Evolutionary conservation across 2,329 filamentous ascomycete species (phyloP).

Genomic region (Neofusicoccum umdonicola): DNA sequence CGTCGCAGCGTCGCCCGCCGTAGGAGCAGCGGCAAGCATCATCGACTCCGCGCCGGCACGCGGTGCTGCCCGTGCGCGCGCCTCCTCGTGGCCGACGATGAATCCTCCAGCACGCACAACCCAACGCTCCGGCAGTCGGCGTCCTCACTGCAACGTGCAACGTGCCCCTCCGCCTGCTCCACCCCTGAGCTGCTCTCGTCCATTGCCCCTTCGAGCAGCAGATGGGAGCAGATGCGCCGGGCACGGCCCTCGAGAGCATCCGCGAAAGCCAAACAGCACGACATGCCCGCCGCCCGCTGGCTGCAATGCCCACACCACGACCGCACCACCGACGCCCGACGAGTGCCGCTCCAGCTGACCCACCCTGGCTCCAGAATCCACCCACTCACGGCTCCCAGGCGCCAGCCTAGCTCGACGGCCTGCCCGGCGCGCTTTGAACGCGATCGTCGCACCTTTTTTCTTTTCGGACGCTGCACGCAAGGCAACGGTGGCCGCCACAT

Average conservation of each 20-base stretch:
- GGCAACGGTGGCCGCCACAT: neutral
- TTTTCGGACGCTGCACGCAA: conserved; percentile 4
- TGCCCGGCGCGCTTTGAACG: conserved; percentile 1
- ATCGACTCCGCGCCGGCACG: neutral
- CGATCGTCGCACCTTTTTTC: conserved; percentile 11
- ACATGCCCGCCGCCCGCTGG: neutral
- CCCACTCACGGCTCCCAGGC: neutral
- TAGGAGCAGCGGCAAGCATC: neutral
- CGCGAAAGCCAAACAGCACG: conserved; percentile 6
- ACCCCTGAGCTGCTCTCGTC: conserved; percentile 8
- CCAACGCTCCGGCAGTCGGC: neutral
- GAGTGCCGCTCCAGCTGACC: conserved; percentile 9
- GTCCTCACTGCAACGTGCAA: conserved; percentile 4
- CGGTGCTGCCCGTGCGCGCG: neutral
- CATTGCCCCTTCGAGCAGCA: neutral
- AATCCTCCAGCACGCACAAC: neutral
- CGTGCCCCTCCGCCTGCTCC: neutral
- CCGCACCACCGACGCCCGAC: conserved; percentile 6
- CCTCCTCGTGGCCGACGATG: conserved; percentile 4
- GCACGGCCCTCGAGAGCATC: neutral
- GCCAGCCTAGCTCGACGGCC: neutral
- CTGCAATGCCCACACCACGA: neutral
- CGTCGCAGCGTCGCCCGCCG: neutral
- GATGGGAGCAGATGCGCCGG: neutral
- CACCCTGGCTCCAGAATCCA: neutral